Conservation (phyloP, 2,329 filamentous ascomycete genomes). For the Sphaerulina populicola region DNA sequence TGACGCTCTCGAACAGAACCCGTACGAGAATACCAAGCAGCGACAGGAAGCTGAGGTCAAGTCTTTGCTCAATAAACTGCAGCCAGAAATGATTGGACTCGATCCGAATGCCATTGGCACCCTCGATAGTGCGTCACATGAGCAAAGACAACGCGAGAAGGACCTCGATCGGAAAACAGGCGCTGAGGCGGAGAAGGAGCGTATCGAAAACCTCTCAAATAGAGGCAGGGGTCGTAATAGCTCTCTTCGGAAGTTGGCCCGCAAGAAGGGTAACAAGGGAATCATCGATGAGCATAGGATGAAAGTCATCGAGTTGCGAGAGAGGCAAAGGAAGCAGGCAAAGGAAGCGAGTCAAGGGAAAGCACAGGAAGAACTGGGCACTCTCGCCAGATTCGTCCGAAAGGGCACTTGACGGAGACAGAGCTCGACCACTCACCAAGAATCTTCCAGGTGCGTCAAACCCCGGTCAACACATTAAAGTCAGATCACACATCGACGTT, state of each 20-base stretch:
- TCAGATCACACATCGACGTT: no score
- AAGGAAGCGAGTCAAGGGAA: constrained; percentile 59
- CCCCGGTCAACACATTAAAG: no score
- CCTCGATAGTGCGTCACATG: constrained; percentile 70
- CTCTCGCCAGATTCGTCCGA: constrained; percentile 73
- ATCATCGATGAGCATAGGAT: constrained; percentile 92
- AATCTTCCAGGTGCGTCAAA: no score
- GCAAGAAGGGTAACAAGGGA: constrained; percentile 88
- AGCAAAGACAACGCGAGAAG: constrained; percentile 66
- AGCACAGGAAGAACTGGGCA: constrained; percentile 68
- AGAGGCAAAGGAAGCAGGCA: constrained; percentile 58
- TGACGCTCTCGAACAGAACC: constrained; percentile 86
- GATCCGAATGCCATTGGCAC: constrained; percentile 88
- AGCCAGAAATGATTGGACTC: constrained; percentile 93
- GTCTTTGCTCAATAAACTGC: constrained; percentile 81
- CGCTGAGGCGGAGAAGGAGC: constrained; percentile 43
- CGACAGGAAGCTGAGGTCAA: constrained; percentile 88
- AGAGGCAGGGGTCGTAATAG: constrained; percentile 82
- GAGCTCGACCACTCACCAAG: neutral
- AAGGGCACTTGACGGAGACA: constrained; percentile 41
- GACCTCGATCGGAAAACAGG: constrained; percentile 62
- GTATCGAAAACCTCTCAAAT: constrained; percentile 58
- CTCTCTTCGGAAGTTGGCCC: constrained; percentile 73
- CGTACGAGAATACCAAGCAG: constrained; percentile 88
- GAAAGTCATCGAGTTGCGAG: constrained; percentile 73